Evolutionary conservation across 768 basidiomycete species (phyloP).

Genomic region (Kwoniella sp.): DNA sequence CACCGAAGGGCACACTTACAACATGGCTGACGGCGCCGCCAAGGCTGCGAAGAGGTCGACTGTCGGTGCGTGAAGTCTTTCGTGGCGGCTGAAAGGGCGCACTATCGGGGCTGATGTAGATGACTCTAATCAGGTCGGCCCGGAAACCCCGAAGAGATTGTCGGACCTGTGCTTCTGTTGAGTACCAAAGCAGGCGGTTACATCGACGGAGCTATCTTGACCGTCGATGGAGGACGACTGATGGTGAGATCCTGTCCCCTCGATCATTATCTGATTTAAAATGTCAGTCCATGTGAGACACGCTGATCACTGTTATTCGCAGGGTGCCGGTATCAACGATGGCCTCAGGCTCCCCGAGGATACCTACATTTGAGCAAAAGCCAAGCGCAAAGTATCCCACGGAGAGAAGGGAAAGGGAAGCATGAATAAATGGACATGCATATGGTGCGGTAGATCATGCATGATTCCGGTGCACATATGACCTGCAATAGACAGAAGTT

Average conservation of each 20-base stretch:
- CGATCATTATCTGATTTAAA: not conserved
- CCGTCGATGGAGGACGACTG: conserved; percentile 47
- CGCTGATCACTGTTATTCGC: not conserved
- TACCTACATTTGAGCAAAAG: conserved; percentile 18
- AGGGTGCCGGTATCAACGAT: conserved; percentile 34
- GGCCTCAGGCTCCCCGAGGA: conserved; percentile 34
- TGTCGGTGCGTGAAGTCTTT: conserved; percentile 20
- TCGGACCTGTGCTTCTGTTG: conserved; percentile 49
- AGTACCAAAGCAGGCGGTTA: conserved; percentile 43
- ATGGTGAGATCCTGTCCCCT: too few relatives aligned
- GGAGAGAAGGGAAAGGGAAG: too few relatives aligned
- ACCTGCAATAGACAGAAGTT: too few relatives aligned
- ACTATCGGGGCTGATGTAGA: not conserved
- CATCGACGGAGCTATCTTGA: conserved; percentile 43
- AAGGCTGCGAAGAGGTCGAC: conserved; percentile 33
- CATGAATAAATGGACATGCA: too few relatives aligned
- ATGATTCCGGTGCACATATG: too few relatives aligned
- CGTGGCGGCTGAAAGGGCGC: not conserved
- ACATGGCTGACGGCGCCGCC: conserved; percentile 25
- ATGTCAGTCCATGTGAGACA: too few relatives aligned
- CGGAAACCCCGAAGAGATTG: conserved; percentile 53
- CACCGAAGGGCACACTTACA: conserved; percentile 25
- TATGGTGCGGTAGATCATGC: too few relatives aligned
- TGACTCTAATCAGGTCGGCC: conserved; percentile 35
- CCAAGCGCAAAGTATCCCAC: too few relatives aligned